Evolutionary conservation across 2,329 filamentous ascomycete species (phyloP).

Genomic region (Dothideomycetes sp.): DNA sequence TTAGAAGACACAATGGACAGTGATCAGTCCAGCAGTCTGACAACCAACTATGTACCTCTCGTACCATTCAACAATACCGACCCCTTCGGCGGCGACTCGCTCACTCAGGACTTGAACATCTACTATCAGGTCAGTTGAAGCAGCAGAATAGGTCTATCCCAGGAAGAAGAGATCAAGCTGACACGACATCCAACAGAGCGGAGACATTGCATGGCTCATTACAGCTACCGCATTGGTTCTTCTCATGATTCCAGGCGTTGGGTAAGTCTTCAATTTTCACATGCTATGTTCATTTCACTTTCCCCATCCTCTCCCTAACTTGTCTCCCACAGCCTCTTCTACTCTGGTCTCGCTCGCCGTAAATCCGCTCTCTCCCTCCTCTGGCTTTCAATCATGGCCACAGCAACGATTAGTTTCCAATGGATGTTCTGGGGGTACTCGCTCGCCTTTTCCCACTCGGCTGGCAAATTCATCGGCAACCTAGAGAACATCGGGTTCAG

Average conservation of each 20-base stretch:
- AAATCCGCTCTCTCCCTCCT: constrained; percentile 83
- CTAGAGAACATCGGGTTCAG: constrained; percentile 70
- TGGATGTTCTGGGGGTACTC: constrained; percentile 97
- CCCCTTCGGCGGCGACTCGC: constrained; percentile 54
- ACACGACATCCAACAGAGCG: constrained; percentile 51
- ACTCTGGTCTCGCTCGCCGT: constrained; percentile 77
- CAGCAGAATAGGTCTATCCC: too few species aligned
- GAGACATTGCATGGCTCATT: constrained; percentile 75
- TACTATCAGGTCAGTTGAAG: constrained; percentile 70
- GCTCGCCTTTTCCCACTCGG: constrained; percentile 67
- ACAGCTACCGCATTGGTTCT: constrained; percentile 68
- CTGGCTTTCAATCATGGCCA: constrained; percentile 73
- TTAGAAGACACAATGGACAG: constrained; percentile 4
- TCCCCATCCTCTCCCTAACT: too few species aligned
- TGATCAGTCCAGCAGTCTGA: constrained; percentile 1
- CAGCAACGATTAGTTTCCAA: constrained; percentile 71
- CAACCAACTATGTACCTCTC: constrained; percentile 17
- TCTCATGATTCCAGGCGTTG: constrained; percentile 88
- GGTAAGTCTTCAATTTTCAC: constrained; percentile 29
- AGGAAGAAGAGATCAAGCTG: too few species aligned
- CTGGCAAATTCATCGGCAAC: constrained; percentile 65
- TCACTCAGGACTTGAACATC: constrained; percentile 64
- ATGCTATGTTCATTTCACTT: too few species aligned
- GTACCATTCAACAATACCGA: constrained; percentile 55
- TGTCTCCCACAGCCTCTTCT: constrained; percentile 89